Evolutionary conservation across 768 basidiomycete genomes (phyloP).

Genomic region (Saitozyma podzolica): DNA sequence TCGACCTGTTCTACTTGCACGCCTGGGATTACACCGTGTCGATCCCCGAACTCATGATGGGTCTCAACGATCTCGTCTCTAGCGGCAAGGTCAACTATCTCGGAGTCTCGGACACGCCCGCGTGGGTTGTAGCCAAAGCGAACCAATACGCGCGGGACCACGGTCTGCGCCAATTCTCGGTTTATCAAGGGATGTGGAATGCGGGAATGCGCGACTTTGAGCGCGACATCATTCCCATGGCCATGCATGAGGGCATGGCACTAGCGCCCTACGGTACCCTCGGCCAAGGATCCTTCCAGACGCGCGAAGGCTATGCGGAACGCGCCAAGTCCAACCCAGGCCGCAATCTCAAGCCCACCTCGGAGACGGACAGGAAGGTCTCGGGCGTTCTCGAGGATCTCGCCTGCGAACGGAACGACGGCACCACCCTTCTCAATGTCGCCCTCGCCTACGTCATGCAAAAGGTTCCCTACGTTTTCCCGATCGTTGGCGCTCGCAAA

Average conservation of each 20-base stretch:
- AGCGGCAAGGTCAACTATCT: slow-evolving; percentile 55
- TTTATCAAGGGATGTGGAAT: slow-evolving; percentile 57
- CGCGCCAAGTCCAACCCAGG: slow-evolving; percentile 4
- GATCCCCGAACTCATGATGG: slow-evolving; percentile 62
- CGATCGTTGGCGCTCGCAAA: slow-evolving; percentile 45
- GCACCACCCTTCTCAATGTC: no score
- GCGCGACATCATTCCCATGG: slow-evolving; percentile 60
- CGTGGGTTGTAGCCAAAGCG: slow-evolving; percentile 29
- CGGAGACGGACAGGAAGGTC: slow-evolving; percentile 17
- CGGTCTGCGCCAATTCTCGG: slow-evolving; percentile 58
- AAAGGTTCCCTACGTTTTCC: slow-evolving; percentile 32
- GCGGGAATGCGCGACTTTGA: slow-evolving; percentile 55
- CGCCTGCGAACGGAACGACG: no score
- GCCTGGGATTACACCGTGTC: slow-evolving; percentile 59
- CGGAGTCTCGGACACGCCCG: slow-evolving; percentile 40
- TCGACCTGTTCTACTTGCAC: slow-evolving; percentile 35
- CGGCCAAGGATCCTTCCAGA: slow-evolving; percentile 52
- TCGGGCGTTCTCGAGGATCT: slow-evolving; percentile 28
- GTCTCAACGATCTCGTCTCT: slow-evolving; percentile 60
- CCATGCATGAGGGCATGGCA: slow-evolving; percentile 14
- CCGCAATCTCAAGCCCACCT: not conserved
- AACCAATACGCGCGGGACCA: slow-evolving; percentile 57
- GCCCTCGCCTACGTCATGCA: slow-evolving; percentile 36
- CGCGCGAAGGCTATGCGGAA: slow-evolving; percentile 18
- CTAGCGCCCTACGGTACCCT: slow-evolving; percentile 46